These are phyloP conservation scores for Fonsecaea nubica DNA, from an alignment of 2,329 filamentous ascomycete species.

Conservation along the genomic window DNA sequence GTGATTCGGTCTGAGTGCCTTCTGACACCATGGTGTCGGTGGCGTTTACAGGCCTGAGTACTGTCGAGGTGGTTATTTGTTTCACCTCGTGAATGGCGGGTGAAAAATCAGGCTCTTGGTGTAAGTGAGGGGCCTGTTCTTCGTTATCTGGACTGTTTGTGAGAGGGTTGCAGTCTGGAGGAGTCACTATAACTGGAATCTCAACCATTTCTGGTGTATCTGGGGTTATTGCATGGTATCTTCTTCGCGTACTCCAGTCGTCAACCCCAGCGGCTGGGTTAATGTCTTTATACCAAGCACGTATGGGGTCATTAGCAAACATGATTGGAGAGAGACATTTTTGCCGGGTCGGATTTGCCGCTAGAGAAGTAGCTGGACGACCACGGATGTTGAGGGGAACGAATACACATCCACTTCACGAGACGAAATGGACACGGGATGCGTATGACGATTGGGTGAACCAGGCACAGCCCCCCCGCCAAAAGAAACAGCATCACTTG, in stretches of 20 bases:
- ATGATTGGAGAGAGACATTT: neutral
- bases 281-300: conserved; percentile 12
- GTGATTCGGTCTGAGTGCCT: conserved; percentile 25
- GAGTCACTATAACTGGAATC: conserved; percentile 30
- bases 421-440: neutral
- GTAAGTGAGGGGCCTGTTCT: neutral
- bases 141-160: conserved; percentile 9
- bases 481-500: neutral
- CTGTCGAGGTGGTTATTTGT: neutral
- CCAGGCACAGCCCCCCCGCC: neutral
- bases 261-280: conserved; percentile 5
- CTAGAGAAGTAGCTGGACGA: conserved; percentile 13
- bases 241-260: neutral
- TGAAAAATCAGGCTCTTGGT: conserved; percentile 1
- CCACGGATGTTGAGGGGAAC: neutral
- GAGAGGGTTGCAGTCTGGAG: conserved; percentile 26
- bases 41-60: neutral
- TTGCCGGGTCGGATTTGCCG: conserved; percentile 1
- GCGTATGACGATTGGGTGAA: neutral
- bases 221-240: conserved; percentile 15
- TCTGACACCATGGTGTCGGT: conserved; percentile 25
- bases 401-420: conserved; percentile 3
- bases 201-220: conserved; percentile 25
- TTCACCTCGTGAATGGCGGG: neutral
- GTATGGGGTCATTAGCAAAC: neutral